phyloP scores from a whole-genome alignment of 1,284 basidiomycete genomes.

The Trichosporon sp. region DNA sequence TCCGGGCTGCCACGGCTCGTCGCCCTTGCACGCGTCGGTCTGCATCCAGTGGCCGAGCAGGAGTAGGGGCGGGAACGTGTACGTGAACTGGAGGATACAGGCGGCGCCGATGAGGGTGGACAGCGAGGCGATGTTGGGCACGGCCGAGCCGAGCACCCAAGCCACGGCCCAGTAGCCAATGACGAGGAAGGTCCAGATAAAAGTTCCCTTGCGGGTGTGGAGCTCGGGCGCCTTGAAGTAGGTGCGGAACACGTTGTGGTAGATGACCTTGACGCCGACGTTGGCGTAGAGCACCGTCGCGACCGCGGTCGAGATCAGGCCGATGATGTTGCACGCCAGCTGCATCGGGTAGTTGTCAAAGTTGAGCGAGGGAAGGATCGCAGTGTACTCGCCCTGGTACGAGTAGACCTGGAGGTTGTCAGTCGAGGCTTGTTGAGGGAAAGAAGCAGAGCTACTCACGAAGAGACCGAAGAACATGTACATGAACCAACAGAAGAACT shows the following conservation, averaged over 20 bases:
- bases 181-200: conserved; percentile 47
- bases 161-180: conserved; percentile 48
- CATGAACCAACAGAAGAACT: conserved; percentile 56
- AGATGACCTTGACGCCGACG: conserved; percentile 44
- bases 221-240: conserved; percentile 57
- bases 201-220: conserved; percentile 50
- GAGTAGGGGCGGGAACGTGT: conserved; percentile 16
- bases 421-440: background rate
- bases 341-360: conserved; percentile 52
- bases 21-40: conserved; percentile 15
- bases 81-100: conserved; percentile 21
- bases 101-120: conserved; percentile 54
- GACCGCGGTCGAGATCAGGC: conserved; percentile 48
- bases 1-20: conserved; percentile 17
- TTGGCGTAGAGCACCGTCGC: conserved; percentile 62
- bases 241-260: conserved; percentile 49
- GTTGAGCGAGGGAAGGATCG: conserved; percentile 58
- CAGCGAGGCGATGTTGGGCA: conserved; percentile 58
- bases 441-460: background rate
- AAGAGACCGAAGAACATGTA: conserved; percentile 50
- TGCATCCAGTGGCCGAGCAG: conserved; percentile 22
- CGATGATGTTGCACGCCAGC: conserved; percentile 53
- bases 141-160: conserved; percentile 57
- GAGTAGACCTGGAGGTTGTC: conserved; percentile 41
- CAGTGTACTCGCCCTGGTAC: conserved; percentile 57